Base-by-base conservation (phyloP, 2,329 filamentous ascomycete genomes). In the Aureobasidium sp. region DNA sequence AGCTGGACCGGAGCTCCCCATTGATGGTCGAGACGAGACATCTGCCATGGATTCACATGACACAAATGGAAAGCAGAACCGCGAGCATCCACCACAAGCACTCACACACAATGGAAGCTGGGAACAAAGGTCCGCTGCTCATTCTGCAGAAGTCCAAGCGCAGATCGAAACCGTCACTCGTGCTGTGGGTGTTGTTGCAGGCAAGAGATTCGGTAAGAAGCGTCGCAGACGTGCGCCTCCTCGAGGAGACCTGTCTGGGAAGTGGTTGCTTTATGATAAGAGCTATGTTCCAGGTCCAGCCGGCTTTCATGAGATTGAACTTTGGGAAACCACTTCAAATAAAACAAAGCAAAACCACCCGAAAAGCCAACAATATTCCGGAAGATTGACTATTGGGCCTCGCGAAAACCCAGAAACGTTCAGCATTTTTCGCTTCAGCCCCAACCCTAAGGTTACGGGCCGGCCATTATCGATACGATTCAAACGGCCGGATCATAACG, bases 401-500 rank as follows among this genome's bases (percentile, higher is more conserved):
- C n/a, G 8, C 11, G 34, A 6, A 27, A 15, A 37, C 11, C 7
- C 14, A 8, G 11, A 37, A n/a, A 39, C n/a, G 4, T 17, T 37
- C 34, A 5, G 6, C 1, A 36, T 27, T 12, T 9, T 11, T 5
- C 3, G 5, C 2, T 22, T 52, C 14, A 25, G 8, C 1, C 49
- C 34, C 8, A 1, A 1, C 4, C 7, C 3, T 15, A n/a, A 7
- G 3, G 20, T 52, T 12, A 37, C 31, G 5, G 49, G 49, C 6
- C 31, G 4, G 25, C n/a, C 49, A 25, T 11, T 36, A 5, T 12
- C 14, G 15, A 8, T 52, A 27, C 14, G 0, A 8, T 39, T 20
- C n/a, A 39, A 15, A 17, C 17, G 75, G 75, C n/a, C n/a, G n/a
- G n/a, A n/a, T n/a, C n/a, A n/a, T n/a, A 25, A 76, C 83, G 58